These are phyloP conservation scores for Scenedesmus sp. DNA, from an alignment of 163 green algal species.

Conservation along the genomic window DNA sequence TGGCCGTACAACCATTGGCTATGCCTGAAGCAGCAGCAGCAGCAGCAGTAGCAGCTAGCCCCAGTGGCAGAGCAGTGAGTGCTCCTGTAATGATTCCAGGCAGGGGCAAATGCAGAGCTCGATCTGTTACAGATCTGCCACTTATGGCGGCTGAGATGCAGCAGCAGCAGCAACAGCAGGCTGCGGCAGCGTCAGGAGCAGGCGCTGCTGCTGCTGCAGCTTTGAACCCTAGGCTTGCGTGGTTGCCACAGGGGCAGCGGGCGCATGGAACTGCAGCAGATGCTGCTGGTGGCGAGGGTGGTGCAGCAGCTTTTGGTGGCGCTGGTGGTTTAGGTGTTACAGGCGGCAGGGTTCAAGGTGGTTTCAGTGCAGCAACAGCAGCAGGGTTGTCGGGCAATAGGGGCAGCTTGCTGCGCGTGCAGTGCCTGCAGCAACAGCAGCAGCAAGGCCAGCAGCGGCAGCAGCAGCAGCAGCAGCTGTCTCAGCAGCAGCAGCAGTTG, in stretches of 20 bases:
- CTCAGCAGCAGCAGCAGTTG: constrained; percentile 17
- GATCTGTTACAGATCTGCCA: constrained; percentile 34
- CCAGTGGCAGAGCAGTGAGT: neutral
- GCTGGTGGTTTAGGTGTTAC: neutral
- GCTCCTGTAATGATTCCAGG: constrained; percentile 33
- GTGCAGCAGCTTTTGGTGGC: neutral
- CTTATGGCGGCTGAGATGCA: constrained; percentile 18
- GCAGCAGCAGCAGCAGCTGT: constrained; percentile 29
- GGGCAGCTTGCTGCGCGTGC: neutral
- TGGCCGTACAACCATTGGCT: neutral
- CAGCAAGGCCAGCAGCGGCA: neutral
- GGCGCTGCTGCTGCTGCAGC: constrained; percentile 1
- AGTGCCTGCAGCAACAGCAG: neutral
- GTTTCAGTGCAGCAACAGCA: neutral
- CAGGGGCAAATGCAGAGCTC: neutral
- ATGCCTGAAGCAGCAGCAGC: neutral
- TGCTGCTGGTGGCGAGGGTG: neutral
- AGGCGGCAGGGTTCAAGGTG: neutral
- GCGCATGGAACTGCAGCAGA: neutral
- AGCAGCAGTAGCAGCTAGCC: constrained; percentile 18
- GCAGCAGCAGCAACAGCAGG: constrained; percentile 25
- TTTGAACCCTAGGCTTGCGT: neutral
- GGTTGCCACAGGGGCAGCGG: neutral
- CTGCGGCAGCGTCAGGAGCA: neutral
- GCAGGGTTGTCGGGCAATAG: neutral